Evolutionary conservation across 2,329 filamentous ascomycete species (phyloP), one percentile per base, ranked within the genome.

Genomic region (Ophiostoma quercus): DNA sequence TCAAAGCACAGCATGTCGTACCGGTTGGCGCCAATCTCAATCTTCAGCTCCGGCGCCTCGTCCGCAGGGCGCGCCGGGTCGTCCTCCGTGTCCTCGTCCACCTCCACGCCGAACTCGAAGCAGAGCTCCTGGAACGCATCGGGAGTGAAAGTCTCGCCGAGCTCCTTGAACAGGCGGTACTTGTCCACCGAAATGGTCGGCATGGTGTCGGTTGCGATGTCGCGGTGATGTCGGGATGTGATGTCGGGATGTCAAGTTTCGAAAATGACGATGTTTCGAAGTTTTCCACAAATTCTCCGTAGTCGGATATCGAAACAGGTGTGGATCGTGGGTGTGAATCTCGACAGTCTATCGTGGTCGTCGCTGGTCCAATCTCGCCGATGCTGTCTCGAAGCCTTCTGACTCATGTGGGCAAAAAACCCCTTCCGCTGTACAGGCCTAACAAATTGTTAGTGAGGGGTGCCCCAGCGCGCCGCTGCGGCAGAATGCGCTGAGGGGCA

Each of bases 151-250:
- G 95, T 89, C 82, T 90, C 89, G 78, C 93, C 94, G 71, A 99
- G 87, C 79, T 92, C 93, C 82, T 96, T 89, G 85, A 91, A 98
- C 78, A 99, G 92, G 78, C 90, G 92, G 77, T 93, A 94, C 84
- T 98, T 99, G 84, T 98, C 92, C 76, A 98, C 94, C 76, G 90
- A 86, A 76, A 99, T 97, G 79, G 95, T 99, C 82, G 95, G 95
- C 95, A 74, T 74, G 19, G 37, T 67, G 67, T 62, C 57, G 51
- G 22, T 57, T n/a, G 12, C 16, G 57, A 8, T 32, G 57, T 3
- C 32, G 39, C 12, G 57, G 16, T 32, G 57, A 16, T 62, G 57
- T 62, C 4, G 57, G 16, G n/a, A 5, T 11, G 12, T 32, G 57
- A 32, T 62, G 57, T 62, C 4, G 57, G 16, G n/a, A 1, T 11